Evolutionary conservation across 768 basidiomycete genomes (phyloP), one percentile per base, ranked within the genome.

Genomic region (Mycena latifolia): DNA sequence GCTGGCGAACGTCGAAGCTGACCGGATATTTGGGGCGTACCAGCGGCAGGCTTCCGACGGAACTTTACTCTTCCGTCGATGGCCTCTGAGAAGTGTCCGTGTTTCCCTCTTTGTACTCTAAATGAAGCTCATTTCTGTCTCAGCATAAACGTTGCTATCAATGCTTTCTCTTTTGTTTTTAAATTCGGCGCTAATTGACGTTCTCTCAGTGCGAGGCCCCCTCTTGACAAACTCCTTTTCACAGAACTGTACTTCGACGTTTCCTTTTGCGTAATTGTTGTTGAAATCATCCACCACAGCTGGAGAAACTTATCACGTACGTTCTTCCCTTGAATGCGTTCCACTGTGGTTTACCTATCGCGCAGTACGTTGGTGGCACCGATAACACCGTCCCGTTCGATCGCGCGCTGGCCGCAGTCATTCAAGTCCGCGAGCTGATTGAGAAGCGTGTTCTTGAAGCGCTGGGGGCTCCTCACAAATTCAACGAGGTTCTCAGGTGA

Each of bases 221-320:
- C 77, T 94, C 5, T 78, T 94, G 53, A 90, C 93, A 6, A 91
- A 92, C 71, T 94, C 94, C 72, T 94, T 94, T 71, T 94, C 93
- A 17, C 93, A 94, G 68, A 94, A 94, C 63, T 87, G 93, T 92
- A 73, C 73, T 88, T 77, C 22, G 56, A 60, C 55, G 41, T 37
- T 39, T 22, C 24, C 31, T 29, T 52, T 47, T 39, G 52, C 5
- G 65, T 33, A 22, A 35, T 33, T 11, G 22, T 41, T 57, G 22
- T 51, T 39, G 27, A 55, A 41, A 39, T 37, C n/a, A 60, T 59
- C 31, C 63, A 45, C 48, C 43, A 33, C 67, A 94, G 93, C 91
- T 60, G 93, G 93, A 31, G 89, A 87, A 71, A 89, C 92, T n/a
- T 94, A 94, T 70, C 87, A 92, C 75, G 92, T 91, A 74, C 25